Evolutionary conservation across 1,284 basidiomycete genomes (phyloP).

Genomic region (Moesziomyces antarcticus): DNA sequence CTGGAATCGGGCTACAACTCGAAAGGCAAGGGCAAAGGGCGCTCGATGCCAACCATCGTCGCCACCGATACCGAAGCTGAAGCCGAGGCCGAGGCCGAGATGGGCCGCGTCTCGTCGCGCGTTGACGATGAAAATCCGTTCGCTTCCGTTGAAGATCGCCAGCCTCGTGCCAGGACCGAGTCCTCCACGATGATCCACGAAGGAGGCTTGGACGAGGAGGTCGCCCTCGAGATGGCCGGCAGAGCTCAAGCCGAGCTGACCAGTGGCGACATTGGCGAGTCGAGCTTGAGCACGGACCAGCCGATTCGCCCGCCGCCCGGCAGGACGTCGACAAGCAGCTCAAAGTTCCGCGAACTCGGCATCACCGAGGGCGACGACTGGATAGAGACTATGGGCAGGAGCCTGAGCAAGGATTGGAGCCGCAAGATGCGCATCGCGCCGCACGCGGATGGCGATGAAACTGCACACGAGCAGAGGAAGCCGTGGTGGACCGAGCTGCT

Average conservation of each 20-base stretch:
- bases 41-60: constrained; percentile 50
- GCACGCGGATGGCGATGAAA: constrained; percentile 2
- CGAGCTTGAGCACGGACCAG: constrained; percentile 11
- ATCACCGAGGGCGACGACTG: constrained; percentile 44
- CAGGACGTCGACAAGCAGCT: constrained; percentile 41
- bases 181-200: constrained; percentile 36
- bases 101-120: not conserved
- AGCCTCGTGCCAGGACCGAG: constrained; percentile 1
- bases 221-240: constrained; percentile 37
- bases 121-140: constrained; percentile 20
- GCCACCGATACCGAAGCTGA: constrained; percentile 51
- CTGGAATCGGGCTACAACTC: constrained; percentile 24
- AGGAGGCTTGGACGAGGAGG: constrained; percentile 41
- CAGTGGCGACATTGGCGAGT: constrained; percentile 32
- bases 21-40: constrained; percentile 36
- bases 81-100: constrained; percentile 15
- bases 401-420: constrained; percentile 2
- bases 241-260: constrained; percentile 3
- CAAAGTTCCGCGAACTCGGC: constrained; percentile 49
- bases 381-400: constrained; percentile 21
- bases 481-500: constrained; percentile 57
- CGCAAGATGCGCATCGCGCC: constrained; percentile 15
- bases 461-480: constrained; percentile 21
- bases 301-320: constrained; percentile 9
- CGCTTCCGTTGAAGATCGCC: constrained; percentile 23